These are phyloP conservation scores for Lecanicillium sp. DNA, from an alignment of 2,329 filamentous ascomycete species.

Conservation along the genomic window DNA sequence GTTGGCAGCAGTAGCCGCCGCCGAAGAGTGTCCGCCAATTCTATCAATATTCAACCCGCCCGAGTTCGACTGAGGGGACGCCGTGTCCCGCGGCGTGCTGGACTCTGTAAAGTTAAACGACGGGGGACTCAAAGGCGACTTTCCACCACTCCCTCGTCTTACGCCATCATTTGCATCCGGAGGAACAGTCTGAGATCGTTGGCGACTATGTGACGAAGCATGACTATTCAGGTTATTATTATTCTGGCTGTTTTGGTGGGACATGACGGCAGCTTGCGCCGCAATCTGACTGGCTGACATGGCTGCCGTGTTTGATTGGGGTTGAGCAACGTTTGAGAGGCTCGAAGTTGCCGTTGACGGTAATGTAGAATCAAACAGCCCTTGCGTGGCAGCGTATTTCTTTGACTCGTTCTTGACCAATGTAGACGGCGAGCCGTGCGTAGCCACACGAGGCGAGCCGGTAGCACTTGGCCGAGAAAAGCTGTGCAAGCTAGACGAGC, in stretches of 20 bases:
- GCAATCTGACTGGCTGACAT: conserved; percentile 69
- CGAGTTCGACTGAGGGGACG: conserved; percentile 37
- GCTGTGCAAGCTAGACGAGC: conserved; percentile 35
- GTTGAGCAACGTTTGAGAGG: conserved; percentile 40
- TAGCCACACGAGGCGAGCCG: conserved; percentile 20
- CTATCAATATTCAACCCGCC: conserved; percentile 50
- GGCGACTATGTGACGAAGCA: conserved; percentile 37
- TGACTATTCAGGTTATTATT: too few species aligned
- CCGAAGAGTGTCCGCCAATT: conserved; percentile 23
- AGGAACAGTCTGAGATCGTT: conserved; percentile 63
- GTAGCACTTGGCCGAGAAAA: conserved; percentile 44
- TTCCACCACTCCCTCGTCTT: conserved; percentile 36
- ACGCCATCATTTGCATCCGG: conserved; percentile 33
- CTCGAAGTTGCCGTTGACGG: conserved; percentile 53
- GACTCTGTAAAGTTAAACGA: conserved; percentile 57
- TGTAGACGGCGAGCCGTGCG: conserved; percentile 21
- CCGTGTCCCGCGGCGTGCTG: conserved; percentile 49
- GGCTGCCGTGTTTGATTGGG: conserved; percentile 32
- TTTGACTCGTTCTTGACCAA: conserved; percentile 40
- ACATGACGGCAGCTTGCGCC: conserved; percentile 68
- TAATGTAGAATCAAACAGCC: conserved; percentile 66
- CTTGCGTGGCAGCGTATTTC: conserved; percentile 65
- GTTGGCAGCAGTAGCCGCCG: conserved; percentile 58
- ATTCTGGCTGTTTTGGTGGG: conserved; percentile 39
- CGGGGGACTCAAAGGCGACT: conserved; percentile 51